These are phyloP conservation scores for Elaeis oleifera DNA, from an alignment of 202 grass and related monocot genomes.

Conservation along the genomic window DNA sequence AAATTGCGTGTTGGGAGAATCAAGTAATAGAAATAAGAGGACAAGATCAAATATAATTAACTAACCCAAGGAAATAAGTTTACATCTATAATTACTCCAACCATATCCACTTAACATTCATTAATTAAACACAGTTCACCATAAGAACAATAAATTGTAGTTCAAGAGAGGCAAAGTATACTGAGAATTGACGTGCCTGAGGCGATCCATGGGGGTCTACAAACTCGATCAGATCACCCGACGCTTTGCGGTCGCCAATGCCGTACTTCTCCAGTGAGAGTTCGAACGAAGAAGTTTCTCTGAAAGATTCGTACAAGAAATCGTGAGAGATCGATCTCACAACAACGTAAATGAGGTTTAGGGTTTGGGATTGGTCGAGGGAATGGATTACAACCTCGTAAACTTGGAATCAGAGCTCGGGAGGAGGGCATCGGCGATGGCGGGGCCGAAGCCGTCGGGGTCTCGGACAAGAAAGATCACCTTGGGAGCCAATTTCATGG, in stretches of 20 bases:
- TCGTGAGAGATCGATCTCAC: too few species aligned
- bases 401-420: constrained; percentile 16
- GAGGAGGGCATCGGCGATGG: constrained; percentile 36
- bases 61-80: too few species aligned
- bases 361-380: constrained; percentile 10
- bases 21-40: too few species aligned
- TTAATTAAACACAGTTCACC: too few species aligned
- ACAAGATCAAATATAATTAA: too few species aligned
- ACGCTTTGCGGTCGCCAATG: constrained; percentile 33
- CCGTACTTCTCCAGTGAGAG: constrained; percentile 39
- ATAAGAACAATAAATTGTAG: neutral
- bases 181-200: constrained; percentile 22
- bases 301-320: constrained; percentile 12
- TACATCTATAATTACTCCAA: too few species aligned
- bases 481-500: constrained; percentile 38
- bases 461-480: constrained; percentile 44
- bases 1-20: too few species aligned
- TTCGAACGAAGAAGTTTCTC: constrained; percentile 34
- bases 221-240: constrained; percentile 47
- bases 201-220: constrained; percentile 33
- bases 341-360: constrained; percentile 12
- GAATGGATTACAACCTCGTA: constrained; percentile 26
- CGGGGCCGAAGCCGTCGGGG: constrained; percentile 32
- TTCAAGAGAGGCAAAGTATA: neutral
- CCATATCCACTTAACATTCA: too few species aligned